These are phyloP conservation scores for Dispira simplex DNA, from an alignment of 192 early-diverging fungal species.

Conservation along the genomic window DNA sequence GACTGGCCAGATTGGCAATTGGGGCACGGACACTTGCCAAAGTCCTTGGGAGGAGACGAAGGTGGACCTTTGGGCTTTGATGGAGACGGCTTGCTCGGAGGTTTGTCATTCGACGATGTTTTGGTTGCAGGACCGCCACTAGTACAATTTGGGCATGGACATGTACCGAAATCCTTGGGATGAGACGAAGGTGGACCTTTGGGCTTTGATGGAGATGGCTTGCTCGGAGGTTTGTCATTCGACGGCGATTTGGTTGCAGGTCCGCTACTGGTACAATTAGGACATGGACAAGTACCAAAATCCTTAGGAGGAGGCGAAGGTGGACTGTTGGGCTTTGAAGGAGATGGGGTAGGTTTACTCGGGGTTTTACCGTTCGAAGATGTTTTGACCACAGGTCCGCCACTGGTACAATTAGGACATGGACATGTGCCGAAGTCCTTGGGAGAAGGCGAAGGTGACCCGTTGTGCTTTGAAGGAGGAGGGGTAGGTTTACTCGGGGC, in stretches of 20 bases:
- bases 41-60: not conserved
- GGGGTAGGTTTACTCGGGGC: not conserved
- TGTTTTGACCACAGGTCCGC: not conserved
- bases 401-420: constrained; percentile 1
- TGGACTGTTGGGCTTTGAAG: not conserved
- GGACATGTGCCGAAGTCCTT: not conserved
- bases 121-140: not conserved
- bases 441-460: not conserved
- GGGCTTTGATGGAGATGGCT: not conserved
- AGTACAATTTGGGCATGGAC: not conserved
- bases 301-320: no score
- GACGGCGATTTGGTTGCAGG: not conserved
- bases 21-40: constrained; percentile 4
- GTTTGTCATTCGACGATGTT: not conserved
- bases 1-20: not conserved
- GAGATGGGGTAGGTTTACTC: not conserved
- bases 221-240: not conserved
- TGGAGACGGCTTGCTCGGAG: not conserved
- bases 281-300: not conserved
- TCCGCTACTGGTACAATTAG: not conserved
- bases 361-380: not conserved
- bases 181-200: not conserved
- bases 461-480: not conserved
- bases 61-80: not conserved
- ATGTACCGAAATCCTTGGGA: not conserved